phyloP scores from a whole-genome alignment of 495 filamentous ascomycete genomes.

The Trichoderma parareesei region DNA sequence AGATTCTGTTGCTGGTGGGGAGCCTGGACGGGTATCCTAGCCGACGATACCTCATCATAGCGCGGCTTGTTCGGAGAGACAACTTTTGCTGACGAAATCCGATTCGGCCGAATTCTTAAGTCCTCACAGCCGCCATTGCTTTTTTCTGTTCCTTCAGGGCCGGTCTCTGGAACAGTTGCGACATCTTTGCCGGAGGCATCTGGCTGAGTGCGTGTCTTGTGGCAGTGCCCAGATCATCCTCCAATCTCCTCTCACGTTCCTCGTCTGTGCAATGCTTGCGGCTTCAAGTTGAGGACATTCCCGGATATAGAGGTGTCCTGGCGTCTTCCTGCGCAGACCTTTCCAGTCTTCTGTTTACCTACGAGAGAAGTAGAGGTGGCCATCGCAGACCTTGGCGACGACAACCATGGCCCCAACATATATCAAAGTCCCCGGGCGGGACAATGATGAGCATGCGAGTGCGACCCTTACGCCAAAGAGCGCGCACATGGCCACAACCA shows the following conservation, averaged over 20 bases:
- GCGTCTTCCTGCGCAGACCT: background rate
- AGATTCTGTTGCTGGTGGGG: background rate
- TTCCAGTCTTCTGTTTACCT: background rate
- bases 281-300: background rate
- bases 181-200: background rate
- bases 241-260: background rate
- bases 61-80: conserved; percentile 4
- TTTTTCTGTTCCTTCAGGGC: background rate
- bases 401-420: conserved; percentile 40
- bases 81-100: conserved; percentile 5
- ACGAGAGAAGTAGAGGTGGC: background rate
- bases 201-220: background rate
- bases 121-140: background rate
- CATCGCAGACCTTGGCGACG: conserved; percentile 6
- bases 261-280: conserved; percentile 1
- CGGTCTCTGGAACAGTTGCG: background rate
- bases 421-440: conserved; percentile 36
- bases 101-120: conserved; percentile 1
- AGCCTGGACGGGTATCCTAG: background rate
- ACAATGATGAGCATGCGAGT: conserved; percentile 13
- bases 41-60: background rate
- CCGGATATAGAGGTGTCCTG: background rate
- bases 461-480: conserved; percentile 22
- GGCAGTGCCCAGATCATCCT: background rate
- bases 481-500: conserved; percentile 79